Evolutionary conservation across 176 grass and related monocot species (phyloP).

Genomic region (Puccinellia tenuiflora): DNA sequence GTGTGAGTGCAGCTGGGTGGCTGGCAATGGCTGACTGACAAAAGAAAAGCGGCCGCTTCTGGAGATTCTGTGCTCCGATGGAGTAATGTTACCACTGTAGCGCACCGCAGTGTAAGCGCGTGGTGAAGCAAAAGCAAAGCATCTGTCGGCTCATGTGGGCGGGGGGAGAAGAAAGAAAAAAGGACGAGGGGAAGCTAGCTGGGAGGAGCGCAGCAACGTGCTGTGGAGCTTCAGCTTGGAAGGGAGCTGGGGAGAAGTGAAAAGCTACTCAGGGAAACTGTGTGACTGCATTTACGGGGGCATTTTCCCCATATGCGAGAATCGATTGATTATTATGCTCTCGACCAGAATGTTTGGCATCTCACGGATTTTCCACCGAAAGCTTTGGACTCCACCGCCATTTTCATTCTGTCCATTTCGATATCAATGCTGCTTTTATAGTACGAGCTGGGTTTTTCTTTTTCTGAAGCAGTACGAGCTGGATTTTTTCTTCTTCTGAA

Average conservation of each 20-base stretch:
- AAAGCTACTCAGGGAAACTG: background rate
- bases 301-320: too few relatives aligned
- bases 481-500: too few relatives aligned
- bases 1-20: background rate
- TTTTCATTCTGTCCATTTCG: background rate
- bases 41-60: conserved; percentile 7
- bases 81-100: background rate
- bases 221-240: background rate
- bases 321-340: background rate
- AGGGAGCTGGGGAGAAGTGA: background rate
- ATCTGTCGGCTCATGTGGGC: background rate
- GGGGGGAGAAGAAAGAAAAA: background rate
- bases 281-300: conserved; percentile 9
- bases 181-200: background rate
- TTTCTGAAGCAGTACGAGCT: too few relatives aligned
- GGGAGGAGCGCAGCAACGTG: background rate
- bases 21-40: conserved; percentile 28
- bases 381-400: background rate
- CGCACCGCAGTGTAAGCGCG: background rate
- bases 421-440: background rate
- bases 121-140: conserved; percentile 5
- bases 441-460: background rate
- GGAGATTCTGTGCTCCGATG: conserved; percentile 12
- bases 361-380: background rate
- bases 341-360: background rate